These are phyloP conservation scores for Colletotrichum liriopes DNA, from an alignment of 2,329 filamentous ascomycete species.

Conservation along the genomic window DNA sequence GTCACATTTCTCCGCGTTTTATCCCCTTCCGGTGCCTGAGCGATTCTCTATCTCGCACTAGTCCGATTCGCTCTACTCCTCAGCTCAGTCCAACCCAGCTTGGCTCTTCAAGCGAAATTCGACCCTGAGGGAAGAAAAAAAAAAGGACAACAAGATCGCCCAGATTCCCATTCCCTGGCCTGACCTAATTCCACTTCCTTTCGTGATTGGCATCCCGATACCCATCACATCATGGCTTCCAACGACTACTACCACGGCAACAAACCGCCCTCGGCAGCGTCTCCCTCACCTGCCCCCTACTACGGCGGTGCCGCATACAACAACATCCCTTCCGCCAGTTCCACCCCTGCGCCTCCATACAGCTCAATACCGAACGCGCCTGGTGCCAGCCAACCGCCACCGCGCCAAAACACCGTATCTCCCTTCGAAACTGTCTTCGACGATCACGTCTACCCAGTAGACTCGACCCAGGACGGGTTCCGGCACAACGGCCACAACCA, in stretches of 20 bases:
- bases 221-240: slow-evolving; percentile 67
- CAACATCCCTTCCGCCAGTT: slow-evolving; percentile 60
- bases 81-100: slow-evolving; percentile 20
- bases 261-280: slow-evolving; percentile 54
- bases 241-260: slow-evolving; percentile 76
- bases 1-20: slow-evolving; percentile 42
- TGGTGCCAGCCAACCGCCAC: slow-evolving; percentile 48
- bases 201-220: slow-evolving; percentile 6
- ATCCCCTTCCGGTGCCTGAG: slow-evolving; percentile 37
- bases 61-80: slow-evolving; percentile 24
- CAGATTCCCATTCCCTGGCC: slow-evolving; percentile 31
- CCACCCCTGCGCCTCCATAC: slow-evolving; percentile 58
- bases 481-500: slow-evolving; percentile 47
- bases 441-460: slow-evolving; percentile 75
- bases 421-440: slow-evolving; percentile 79
- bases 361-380: slow-evolving; percentile 45
- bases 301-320: slow-evolving; percentile 52
- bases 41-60: slow-evolving; percentile 31
- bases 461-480: slow-evolving; percentile 52
- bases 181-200: slow-evolving; percentile 26
- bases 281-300: slow-evolving; percentile 59
- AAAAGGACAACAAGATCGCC: slow-evolving; percentile 17
- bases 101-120: slow-evolving; percentile 42
- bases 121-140: slow-evolving; percentile 12
- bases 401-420: slow-evolving; percentile 59